Base-by-base conservation (phyloP, 208 protist genomes). In the Naegleria lovaniensis region DNA sequence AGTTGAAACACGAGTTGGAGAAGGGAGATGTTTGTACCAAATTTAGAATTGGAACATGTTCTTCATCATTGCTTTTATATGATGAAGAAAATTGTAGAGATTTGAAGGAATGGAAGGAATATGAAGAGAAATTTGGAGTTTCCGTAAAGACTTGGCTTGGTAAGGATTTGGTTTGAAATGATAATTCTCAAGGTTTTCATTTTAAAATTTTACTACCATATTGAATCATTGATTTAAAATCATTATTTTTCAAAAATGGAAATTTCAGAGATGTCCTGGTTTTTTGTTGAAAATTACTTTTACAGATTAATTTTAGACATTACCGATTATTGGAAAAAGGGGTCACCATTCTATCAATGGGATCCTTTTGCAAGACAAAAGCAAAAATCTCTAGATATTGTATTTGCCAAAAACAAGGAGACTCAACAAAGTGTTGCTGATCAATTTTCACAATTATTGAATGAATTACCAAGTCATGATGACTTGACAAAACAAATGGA, bases 331-430 rank as follows among this genome's bases (percentile, higher is more conserved):
- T 41, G 6, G n/a, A 84, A 84, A 29, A 19, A 48, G 4, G 38
- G 29, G 29, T 7, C n/a, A 38, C 16, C 5, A 55, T 16, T 16
- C 3, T 48, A 13, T 0, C 16, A 29, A 22, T 25, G 4, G 13
- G 83, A 87, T 55, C 40, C 40, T 38, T 87, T 87, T 33, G 41
- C 3, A n/a, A 13, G 55, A 41, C 83, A 85, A 85, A 85, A 85
- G 39, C 9, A 48, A 48, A 33, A 85, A 38, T 85, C 83, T 19
- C 48, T 85, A 43, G 39, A 48, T 85, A 7, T 38, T 15, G 38
- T 33, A 25, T 51, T 85, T 29, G n/a, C n/a, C n/a, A n/a, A n/a
- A n/a, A 33, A 85, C 9, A 25, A 4, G 9, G n/a, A 33, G n/a
- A n/a, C 83, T 38, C 13, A 38, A 83, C 9, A 83, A 11, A 29